Evolutionary conservation across 106 monocot species (phyloP).

Genomic region (Ottelia alismoides): DNA sequence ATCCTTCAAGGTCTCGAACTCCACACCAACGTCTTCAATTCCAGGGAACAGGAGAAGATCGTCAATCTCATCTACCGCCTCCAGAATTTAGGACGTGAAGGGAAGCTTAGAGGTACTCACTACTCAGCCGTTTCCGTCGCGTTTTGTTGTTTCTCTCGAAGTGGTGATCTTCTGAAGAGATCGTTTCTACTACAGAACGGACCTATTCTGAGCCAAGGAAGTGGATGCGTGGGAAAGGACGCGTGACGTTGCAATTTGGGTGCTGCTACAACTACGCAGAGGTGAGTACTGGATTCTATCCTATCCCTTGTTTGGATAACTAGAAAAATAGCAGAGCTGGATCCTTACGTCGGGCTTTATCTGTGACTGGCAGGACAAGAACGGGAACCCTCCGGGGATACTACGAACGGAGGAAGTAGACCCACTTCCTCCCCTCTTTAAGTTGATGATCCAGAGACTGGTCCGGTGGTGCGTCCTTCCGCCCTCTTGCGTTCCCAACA

Average conservation of each 20-base stretch:
- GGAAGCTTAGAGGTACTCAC: too few relatives aligned
- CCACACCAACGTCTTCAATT: too few relatives aligned
- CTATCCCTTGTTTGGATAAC: too few relatives aligned
- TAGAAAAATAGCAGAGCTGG: too few relatives aligned
- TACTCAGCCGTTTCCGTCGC: too few relatives aligned
- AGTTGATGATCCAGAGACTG: constrained; percentile 63
- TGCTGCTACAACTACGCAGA: constrained; percentile 87
- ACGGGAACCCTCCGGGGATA: constrained; percentile 82
- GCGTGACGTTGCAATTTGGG: constrained; percentile 87
- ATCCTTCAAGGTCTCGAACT: too few relatives aligned
- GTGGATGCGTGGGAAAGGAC: constrained; percentile 89
- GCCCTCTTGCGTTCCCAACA: constrained; percentile 58
- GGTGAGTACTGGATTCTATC: constrained; percentile 19
- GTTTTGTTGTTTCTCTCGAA: too few relatives aligned
- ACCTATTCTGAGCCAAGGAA: constrained; percentile 78
- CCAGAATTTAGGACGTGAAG: too few relatives aligned
- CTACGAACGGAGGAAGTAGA: constrained; percentile 27
- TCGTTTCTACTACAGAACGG: too few relatives aligned
- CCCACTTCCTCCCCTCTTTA: constrained; percentile 68
- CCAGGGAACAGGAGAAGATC: too few relatives aligned
- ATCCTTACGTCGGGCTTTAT: background rate
- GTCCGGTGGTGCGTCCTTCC: constrained; percentile 76
- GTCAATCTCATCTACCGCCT: too few relatives aligned
- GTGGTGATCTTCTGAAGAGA: too few relatives aligned
- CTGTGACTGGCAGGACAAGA: constrained; percentile 44